Conservation (phyloP, 2,329 filamentous ascomycete genomes). For the Exophiala sp. region DNA sequence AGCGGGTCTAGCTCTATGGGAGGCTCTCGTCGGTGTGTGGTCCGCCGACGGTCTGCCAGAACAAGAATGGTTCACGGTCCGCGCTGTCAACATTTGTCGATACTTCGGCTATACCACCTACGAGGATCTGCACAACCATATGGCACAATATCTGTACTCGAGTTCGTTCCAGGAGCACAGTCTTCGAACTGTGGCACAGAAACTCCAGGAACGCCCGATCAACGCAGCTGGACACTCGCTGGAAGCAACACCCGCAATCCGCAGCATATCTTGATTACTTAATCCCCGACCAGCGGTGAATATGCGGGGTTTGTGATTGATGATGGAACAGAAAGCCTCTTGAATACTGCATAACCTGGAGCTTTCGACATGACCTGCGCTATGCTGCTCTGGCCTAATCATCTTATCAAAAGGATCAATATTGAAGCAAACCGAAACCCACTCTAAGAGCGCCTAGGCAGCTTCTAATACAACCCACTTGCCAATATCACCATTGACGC, state of each 20-base stretch:
- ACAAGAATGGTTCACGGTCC: conserved; percentile 18
- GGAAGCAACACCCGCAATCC: not conserved
- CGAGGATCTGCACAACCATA: conserved; percentile 21
- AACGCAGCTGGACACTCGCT: not conserved
- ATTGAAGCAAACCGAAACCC: no score
- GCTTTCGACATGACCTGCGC: no score
- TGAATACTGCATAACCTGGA: no score
- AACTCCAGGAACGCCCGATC: conserved; percentile 1
- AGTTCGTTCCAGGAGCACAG: conserved; percentile 17
- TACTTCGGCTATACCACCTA: conserved; percentile 20
- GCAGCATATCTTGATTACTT: not conserved
- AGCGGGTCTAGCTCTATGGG: conserved; percentile 18
- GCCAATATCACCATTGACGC: no score
- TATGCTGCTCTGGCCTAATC: no score
- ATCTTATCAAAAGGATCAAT: no score
- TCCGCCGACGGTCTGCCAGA: conserved; percentile 11
- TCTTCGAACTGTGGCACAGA: conserved; percentile 11
- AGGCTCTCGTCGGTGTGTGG: conserved; percentile 15
- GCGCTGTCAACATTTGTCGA: conserved; percentile 18
- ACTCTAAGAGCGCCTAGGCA: no score
- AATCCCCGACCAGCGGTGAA: not conserved
- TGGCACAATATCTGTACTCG: conserved; percentile 23
- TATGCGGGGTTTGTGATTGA: not conserved
- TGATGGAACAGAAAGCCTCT: no score
- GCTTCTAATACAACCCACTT: no score